Evolutionary conservation across 2,329 filamentous ascomycete species (phyloP), one percentile per base, ranked within the genome.

Genomic region (Ophiostoma ips): DNA sequence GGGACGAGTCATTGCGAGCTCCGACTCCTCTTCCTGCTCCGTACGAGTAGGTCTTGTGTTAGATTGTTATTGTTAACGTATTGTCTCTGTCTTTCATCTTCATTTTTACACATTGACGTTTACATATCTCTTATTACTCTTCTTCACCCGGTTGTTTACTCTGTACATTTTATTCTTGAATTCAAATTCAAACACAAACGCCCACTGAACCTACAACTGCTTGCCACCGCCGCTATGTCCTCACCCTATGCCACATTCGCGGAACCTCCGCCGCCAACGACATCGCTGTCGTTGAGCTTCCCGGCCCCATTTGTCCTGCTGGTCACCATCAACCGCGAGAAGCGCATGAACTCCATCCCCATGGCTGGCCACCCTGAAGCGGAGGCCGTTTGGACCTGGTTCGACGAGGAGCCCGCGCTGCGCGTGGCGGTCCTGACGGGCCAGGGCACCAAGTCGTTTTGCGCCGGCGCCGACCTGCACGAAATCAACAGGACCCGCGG

Each of bases 381-480:
- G 57, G 68, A 70, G 28, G 58, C 62, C 3, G 60, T 77, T 0
- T 72, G 73, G 56, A 66, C 68, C 38, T 76, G 73, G 73, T 75
- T 74, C 56, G 74, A 77, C 57, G 59, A 61, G 5, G 71, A 73
- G 55, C 69, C 71, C 0, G 64, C 62, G 8, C 63, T 74, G 12
- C 66, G 68, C 10, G 69, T 72, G n/a, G 70, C 67, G 31, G 64
- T 74, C 24, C 60, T 74, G 34, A 77, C 74, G 0, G 75, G 75
- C 36, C 67, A 65, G 0, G 75, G 75, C 36, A 65, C 67, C 54
- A 69, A 72, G 0, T 40, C 51, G 1, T 77, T 78, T 59, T 77
- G 70, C 47, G 72, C 71, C 0, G 74, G 75, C 0, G 71, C 73
- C 36, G 74, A 77, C 50, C 60, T 77, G 36, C 73, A 75, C 48